These are phyloP conservation scores for Candida tibetensis DNA, from an alignment of 805 yeast genomes.

Conservation along the genomic window DNA sequence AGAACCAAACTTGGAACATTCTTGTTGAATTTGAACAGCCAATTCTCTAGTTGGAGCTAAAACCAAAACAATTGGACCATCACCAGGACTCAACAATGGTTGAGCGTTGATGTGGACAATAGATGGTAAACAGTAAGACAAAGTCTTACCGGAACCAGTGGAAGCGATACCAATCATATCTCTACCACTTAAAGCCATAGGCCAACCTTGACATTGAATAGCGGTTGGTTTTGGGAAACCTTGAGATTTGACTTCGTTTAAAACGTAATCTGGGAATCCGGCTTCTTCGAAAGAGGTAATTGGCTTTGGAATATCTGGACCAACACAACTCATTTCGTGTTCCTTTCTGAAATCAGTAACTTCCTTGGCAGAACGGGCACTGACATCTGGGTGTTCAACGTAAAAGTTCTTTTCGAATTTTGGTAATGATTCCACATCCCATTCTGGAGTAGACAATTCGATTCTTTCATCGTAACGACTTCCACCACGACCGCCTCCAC, in stretches of 20 bases:
- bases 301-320: constrained; percentile 90
- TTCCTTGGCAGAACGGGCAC: constrained; percentile 71
- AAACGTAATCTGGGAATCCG: constrained; percentile 94
- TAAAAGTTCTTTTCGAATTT: constrained; percentile 94
- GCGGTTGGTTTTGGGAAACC: constrained; percentile 95
- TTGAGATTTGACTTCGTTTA: constrained; percentile 81
- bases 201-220: constrained; percentile 99
- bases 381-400: constrained; percentile 76
- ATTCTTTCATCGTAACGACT: constrained; percentile 40
- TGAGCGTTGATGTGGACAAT: constrained; percentile 98
- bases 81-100: constrained; percentile 88
- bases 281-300: constrained; percentile 92
- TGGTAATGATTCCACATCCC: constrained; percentile 76
- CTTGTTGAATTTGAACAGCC: constrained; percentile 95
- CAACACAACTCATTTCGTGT: constrained; percentile 81
- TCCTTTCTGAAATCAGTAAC: constrained; percentile 72
- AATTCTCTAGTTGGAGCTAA: constrained; percentile 98
- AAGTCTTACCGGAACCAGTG: constrained; percentile 98
- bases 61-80: constrained; percentile 94
- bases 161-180: constrained; percentile 99
- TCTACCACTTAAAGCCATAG: constrained; percentile 98
- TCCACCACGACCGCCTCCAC: constrained; percentile 37
- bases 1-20: constrained; percentile 91
- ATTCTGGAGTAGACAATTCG: constrained; percentile 68
- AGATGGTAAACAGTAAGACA: constrained; percentile 94